phyloP scores from a whole-genome alignment of 2,329 filamentous ascomycete species.

The Piedraia hortae region DNA sequence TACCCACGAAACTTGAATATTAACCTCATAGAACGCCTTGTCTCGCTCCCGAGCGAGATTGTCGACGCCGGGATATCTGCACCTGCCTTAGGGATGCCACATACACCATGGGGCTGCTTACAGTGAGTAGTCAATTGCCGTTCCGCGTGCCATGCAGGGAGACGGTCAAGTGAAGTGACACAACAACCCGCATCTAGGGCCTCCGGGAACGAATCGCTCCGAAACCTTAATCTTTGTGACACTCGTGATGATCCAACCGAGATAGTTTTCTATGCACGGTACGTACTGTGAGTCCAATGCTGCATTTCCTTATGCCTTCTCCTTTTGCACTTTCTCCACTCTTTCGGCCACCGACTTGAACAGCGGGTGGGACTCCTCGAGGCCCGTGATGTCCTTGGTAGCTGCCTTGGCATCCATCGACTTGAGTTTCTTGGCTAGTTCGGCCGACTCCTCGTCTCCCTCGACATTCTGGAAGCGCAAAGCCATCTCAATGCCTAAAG shows the following conservation, averaged over 20 bases:
- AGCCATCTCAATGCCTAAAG: constrained; percentile 72
- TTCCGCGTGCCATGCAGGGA: too few relatives aligned
- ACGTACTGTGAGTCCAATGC: too few relatives aligned
- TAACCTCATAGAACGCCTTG: constrained; percentile 20
- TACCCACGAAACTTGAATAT: constrained; percentile 22
- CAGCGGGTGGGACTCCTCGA: constrained; percentile 50
- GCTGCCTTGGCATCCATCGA: constrained; percentile 45
- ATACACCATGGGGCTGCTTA: too few relatives aligned
- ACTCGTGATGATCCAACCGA: too few relatives aligned
- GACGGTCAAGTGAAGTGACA: too few relatives aligned
- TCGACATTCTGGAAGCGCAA: constrained; percentile 89
- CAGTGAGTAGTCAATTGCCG: too few relatives aligned
- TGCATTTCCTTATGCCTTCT: too few relatives aligned
- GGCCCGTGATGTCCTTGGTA: constrained; percentile 53
- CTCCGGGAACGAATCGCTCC: too few relatives aligned
- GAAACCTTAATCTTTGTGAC: too few relatives aligned
- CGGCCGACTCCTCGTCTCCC: constrained; percentile 65
- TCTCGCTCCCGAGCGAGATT: constrained; percentile 16
- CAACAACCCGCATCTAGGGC: too few relatives aligned
- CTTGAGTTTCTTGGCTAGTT: constrained; percentile 67
- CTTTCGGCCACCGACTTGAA: constrained; percentile 47
- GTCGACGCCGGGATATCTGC: constrained; percentile 18
- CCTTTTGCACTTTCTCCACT: constrained; percentile 66
- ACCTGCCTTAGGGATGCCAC: too few relatives aligned
- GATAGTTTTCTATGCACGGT: too few relatives aligned